phyloP scores from a whole-genome alignment of 306 rosid genomes.

The Citrullus mucosospermus region DNA sequence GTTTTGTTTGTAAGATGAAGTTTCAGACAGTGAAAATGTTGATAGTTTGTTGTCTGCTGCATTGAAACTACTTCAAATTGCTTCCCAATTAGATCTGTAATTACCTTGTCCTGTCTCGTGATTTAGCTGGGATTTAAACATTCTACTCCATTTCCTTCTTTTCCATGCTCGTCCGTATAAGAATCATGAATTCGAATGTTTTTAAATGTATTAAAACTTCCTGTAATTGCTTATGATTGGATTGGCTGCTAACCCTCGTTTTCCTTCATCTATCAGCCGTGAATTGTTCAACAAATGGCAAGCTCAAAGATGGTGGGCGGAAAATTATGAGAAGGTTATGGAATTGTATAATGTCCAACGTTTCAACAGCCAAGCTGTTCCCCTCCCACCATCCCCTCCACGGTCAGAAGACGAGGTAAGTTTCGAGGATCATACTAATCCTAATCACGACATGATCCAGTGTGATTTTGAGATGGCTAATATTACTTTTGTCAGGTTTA shows the following conservation, averaged over 20 bases:
- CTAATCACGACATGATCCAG: background rate
- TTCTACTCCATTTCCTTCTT: background rate
- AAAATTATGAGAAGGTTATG: conserved; percentile 89
- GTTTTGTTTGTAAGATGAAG: background rate
- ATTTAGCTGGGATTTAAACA: background rate
- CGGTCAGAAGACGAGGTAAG: conserved; percentile 81
- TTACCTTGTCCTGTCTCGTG: background rate
- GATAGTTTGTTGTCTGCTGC: background rate
- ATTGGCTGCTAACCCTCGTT: background rate
- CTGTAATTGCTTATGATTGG: background rate
- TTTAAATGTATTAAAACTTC: background rate
- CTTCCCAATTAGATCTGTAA: background rate
- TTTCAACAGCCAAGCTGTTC: conserved; percentile 75
- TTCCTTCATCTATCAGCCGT: background rate
- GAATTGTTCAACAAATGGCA: conserved; percentile 54
- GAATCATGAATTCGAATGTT: background rate
- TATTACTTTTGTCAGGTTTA: background rate
- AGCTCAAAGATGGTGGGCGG: conserved; percentile 97
- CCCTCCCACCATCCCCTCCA: conserved; percentile 88
- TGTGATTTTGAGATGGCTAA: background rate
- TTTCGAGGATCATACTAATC: background rate
- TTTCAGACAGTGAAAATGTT: background rate
- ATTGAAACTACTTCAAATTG: background rate
- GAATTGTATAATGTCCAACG: conserved; percentile 90
- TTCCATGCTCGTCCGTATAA: background rate